These are phyloP conservation scores for Setaria viridis DNA, from an alignment of 202 grass and related monocot species.

Conservation along the genomic window DNA sequence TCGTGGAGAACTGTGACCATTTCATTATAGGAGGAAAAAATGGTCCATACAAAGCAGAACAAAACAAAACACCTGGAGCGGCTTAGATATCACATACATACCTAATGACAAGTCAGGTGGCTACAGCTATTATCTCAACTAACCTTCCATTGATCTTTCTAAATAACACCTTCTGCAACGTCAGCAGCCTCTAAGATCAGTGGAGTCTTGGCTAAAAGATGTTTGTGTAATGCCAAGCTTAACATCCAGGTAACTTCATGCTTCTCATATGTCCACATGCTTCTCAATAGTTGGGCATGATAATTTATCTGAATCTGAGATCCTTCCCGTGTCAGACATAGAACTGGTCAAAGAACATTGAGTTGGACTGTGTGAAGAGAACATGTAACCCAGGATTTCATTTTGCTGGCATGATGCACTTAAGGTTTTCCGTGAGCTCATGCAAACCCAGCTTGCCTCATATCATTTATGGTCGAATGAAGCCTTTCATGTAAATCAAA, in stretches of 20 bases:
- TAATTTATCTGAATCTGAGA: slow-evolving; percentile 2
- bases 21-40: not conserved
- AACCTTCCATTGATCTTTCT: not conserved
- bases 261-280: not conserved
- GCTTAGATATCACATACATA: slow-evolving; percentile 15
- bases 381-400: not conserved
- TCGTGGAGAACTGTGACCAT: not conserved
- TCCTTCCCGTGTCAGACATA: not conserved
- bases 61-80: not conserved
- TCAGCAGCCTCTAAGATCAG: not conserved
- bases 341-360: not conserved
- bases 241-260: not conserved
- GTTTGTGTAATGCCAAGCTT: not conserved
- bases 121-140: not conserved
- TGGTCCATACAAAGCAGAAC: not conserved
- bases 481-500: slow-evolving; percentile 61
- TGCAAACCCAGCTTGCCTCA: slow-evolving; percentile 55
- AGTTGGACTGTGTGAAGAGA: not conserved
- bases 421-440: slow-evolving; percentile 18
- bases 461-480: slow-evolving; percentile 45
- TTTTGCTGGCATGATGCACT: too few relatives aligned
- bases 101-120: slow-evolving; percentile 40
- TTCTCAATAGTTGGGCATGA: slow-evolving; percentile 8
- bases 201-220: slow-evolving; percentile 13
- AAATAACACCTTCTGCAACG: not conserved